Conservation (phyloP, 805 yeast species). For the Brettanomyces sp. region DNA sequence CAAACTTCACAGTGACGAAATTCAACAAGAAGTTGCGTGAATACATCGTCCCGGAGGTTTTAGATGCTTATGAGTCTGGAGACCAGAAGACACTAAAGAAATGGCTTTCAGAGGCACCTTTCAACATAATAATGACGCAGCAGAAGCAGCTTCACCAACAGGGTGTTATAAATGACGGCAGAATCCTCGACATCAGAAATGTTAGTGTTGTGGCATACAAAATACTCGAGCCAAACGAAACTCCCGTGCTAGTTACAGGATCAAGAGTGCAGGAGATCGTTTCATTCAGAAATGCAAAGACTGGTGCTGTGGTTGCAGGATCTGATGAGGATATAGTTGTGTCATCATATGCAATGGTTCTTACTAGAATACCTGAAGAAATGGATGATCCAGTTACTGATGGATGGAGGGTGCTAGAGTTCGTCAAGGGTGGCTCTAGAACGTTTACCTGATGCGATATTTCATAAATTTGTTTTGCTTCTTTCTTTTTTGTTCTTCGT, state of each 20-base stretch:
- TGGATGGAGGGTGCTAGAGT: conserved; percentile 95
- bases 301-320: conserved; percentile 94
- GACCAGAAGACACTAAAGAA: conserved; percentile 72
- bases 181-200: conserved; percentile 88
- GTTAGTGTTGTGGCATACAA: conserved; percentile 87
- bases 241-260: conserved; percentile 86
- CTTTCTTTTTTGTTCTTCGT: no score
- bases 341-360: conserved; percentile 93
- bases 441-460: conserved; percentile 52
- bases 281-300: conserved; percentile 77
- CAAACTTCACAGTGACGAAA: conserved; percentile 68
- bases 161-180: conserved; percentile 84
- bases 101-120: conserved; percentile 98
- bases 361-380: conserved; percentile 88
- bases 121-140: conserved; percentile 85
- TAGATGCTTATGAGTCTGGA: conserved; percentile 91
- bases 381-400: conserved; percentile 84
- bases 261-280: conserved; percentile 96
- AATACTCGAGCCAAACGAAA: conserved; percentile 79
- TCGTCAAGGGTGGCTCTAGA: conserved; percentile 89
- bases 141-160: conserved; percentile 89
- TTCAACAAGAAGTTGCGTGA: conserved; percentile 81
- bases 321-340: conserved; percentile 85
- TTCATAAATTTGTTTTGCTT: background rate
- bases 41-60: conserved; percentile 86